phyloP scores from a whole-genome alignment of 73 alveolate species.

The Paraurostyla sp. region DNA sequence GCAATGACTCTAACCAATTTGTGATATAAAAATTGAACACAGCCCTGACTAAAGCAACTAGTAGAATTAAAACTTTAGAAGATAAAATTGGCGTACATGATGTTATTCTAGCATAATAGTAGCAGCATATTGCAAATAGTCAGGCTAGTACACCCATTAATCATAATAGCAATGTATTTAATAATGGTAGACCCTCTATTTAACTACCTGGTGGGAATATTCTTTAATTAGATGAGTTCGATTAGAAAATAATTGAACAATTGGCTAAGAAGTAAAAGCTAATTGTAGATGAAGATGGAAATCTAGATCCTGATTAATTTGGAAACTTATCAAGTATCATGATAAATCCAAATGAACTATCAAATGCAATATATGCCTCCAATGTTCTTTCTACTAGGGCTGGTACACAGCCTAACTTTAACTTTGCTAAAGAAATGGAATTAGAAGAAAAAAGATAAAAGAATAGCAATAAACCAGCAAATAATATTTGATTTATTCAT shows the following conservation, averaged over 20 bases:
- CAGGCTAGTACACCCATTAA: not conserved
- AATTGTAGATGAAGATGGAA: not conserved
- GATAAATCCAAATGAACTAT: slow-evolving; percentile 60
- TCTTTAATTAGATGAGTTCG: not conserved
- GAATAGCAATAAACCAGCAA: too few species aligned
- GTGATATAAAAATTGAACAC: slow-evolving; percentile 1
- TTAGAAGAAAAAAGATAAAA: slow-evolving; percentile 22
- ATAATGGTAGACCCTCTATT: not conserved
- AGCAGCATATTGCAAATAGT: not conserved
- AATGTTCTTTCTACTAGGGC: not conserved
- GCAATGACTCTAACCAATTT: slow-evolving; percentile 49
- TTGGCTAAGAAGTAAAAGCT: not conserved
- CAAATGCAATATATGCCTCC: slow-evolving; percentile 61
- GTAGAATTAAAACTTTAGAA: slow-evolving; percentile 48
- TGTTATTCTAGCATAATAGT: slow-evolving; percentile 4
- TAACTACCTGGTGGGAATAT: slow-evolving; percentile 19
- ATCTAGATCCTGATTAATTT: slow-evolving; percentile 38
- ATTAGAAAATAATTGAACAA: slow-evolving; percentile 29
- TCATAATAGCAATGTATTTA: not conserved
- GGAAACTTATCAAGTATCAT: slow-evolving; percentile 62
- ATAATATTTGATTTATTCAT: too few species aligned
- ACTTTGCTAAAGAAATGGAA: slow-evolving; percentile 52
- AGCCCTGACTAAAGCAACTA: slow-evolving; percentile 48
- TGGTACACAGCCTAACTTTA: not conserved
- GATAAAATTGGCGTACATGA: slow-evolving; percentile 56